Conservation (phyloP, 169 alveolate genomes). For the Plasmodium vivax region DNA sequence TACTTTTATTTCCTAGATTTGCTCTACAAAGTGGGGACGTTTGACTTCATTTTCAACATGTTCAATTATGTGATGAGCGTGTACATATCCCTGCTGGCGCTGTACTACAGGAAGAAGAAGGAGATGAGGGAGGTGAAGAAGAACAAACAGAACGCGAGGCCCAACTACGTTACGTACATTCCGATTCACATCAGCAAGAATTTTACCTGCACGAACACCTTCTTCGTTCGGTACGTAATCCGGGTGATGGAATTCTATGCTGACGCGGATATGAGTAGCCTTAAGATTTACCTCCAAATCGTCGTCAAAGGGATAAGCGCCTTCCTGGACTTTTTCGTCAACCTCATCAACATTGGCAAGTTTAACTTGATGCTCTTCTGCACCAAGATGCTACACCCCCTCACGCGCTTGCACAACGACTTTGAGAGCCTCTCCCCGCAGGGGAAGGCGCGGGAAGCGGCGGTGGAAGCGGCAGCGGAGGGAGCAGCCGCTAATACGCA, state of each 20-base stretch:
- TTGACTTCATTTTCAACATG: constrained; percentile 74
- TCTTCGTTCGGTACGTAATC: constrained; percentile 51
- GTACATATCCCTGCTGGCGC: constrained; percentile 46
- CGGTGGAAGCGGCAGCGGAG: background rate
- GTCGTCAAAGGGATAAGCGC: constrained; percentile 53
- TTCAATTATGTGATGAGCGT: constrained; percentile 75
- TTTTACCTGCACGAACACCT: constrained; percentile 73
- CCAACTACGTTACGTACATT: constrained; percentile 32
- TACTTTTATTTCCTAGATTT: constrained; percentile 70
- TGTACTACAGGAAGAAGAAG: constrained; percentile 54
- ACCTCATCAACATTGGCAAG: constrained; percentile 55
- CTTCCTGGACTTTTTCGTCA: constrained; percentile 49
- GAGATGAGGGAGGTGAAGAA: constrained; percentile 40
- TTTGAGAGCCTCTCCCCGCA: background rate
- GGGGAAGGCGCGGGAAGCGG: background rate
- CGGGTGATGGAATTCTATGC: constrained; percentile 53
- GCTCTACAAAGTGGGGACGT: constrained; percentile 73
- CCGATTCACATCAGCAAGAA: constrained; percentile 73
- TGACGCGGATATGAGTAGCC: background rate
- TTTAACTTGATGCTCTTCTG: constrained; percentile 39
- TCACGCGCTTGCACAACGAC: constrained; percentile 24
- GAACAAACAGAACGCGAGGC: constrained; percentile 1
- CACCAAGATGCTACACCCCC: constrained; percentile 67
- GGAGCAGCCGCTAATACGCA: background rate
- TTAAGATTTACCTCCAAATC: constrained; percentile 48